Conservation (phyloP, 2,329 filamentous ascomycete genomes). For the Colletotrichum neosansevieriae region DNA sequence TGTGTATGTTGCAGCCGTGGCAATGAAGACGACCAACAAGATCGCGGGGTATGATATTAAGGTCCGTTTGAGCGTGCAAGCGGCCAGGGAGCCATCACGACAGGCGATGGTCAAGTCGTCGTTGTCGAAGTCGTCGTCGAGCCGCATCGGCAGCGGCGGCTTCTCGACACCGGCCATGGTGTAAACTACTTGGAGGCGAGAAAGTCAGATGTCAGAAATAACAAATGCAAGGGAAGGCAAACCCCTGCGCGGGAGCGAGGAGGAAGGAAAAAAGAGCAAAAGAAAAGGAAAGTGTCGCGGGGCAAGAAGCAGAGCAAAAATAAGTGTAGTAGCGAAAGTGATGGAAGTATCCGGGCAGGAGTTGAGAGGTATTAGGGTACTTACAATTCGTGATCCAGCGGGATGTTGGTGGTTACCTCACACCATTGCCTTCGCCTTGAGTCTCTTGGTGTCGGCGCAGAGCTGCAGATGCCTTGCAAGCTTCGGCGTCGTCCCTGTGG, state of each 20-base stretch:
- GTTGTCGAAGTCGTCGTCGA: slow-evolving; percentile 10
- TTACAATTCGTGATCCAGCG: slow-evolving; percentile 35
- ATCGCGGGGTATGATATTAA: slow-evolving; percentile 65
- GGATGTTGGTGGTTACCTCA: slow-evolving; percentile 32
- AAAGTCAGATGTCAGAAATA: slow-evolving; percentile 38
- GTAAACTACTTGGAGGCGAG: slow-evolving; percentile 36
- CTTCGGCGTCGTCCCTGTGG: slow-evolving; percentile 34
- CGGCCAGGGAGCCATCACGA: slow-evolving; percentile 35
- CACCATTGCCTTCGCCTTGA: slow-evolving; percentile 35
- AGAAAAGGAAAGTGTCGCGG: slow-evolving; percentile 14
- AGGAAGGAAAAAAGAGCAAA: slow-evolving; percentile 20
- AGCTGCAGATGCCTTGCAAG: slow-evolving; percentile 13
- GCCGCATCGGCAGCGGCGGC: slow-evolving; percentile 35
- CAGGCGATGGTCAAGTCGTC: slow-evolving; percentile 29
- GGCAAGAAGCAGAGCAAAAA: slow-evolving; percentile 8
- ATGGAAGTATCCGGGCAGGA: not conserved
- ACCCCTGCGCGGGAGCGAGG: slow-evolving; percentile 27
- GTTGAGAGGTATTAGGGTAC: slow-evolving; percentile 7
- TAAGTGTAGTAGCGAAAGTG: slow-evolving; percentile 18
- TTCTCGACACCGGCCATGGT: slow-evolving; percentile 53
- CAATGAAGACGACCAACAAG: slow-evolving; percentile 65
- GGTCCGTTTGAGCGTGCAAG: slow-evolving; percentile 56
- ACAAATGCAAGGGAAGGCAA: slow-evolving; percentile 31
- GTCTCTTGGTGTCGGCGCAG: slow-evolving; percentile 22
- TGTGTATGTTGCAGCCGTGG: slow-evolving; percentile 64